Percentiles rank a stretch among this genome's conserved stretches.
phyloP scores from a whole-genome alignment of 1,139 yeast genomes.

The Hemisphaericaspora xylanilytica region DNA sequence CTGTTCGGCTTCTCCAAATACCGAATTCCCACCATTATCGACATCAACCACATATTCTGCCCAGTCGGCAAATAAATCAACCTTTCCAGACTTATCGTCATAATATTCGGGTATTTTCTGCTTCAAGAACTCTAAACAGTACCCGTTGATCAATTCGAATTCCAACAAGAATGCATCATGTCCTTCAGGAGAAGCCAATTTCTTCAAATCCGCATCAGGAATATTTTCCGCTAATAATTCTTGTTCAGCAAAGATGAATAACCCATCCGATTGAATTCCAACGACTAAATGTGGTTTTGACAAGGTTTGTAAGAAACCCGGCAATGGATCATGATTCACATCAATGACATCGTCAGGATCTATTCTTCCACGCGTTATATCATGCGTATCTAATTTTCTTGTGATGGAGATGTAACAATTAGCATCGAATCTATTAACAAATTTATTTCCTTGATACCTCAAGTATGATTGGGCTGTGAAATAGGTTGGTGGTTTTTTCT shows the following conservation, averaged over 20 bases:
- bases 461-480: slow-evolving; percentile 94
- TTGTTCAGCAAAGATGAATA: slow-evolving; percentile 90
- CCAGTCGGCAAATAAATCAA: slow-evolving; percentile 55
- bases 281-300: slow-evolving; percentile 76
- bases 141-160: slow-evolving; percentile 73
- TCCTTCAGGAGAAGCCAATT: slow-evolving; percentile 91
- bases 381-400: slow-evolving; percentile 92
- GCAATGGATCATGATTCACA: slow-evolving; percentile 40
- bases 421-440: slow-evolving; percentile 87
- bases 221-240: slow-evolving; percentile 74
- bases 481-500: slow-evolving; percentile 67
- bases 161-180: slow-evolving; percentile 95
- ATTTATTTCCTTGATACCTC: slow-evolving; percentile 90
- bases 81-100: slow-evolving; percentile 41
- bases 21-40: slow-evolving; percentile 60
- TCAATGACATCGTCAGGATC: slow-evolving; percentile 22
- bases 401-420: slow-evolving; percentile 94
- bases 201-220: slow-evolving; percentile 65
- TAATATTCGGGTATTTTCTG: slow-evolving; percentile 56
- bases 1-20: slow-evolving; percentile 93
- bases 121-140: slow-evolving; percentile 65
- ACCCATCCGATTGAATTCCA: slow-evolving; percentile 89
- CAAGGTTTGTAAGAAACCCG: slow-evolving; percentile 48
- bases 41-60: slow-evolving; percentile 35
- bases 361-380: slow-evolving; percentile 76